Percentiles rank a stretch among this genome's conserved stretches.
Evolutionary conservation across 768 basidiomycete genomes (phyloP).

Genomic region (Clitopilus hobsonii): DNA sequence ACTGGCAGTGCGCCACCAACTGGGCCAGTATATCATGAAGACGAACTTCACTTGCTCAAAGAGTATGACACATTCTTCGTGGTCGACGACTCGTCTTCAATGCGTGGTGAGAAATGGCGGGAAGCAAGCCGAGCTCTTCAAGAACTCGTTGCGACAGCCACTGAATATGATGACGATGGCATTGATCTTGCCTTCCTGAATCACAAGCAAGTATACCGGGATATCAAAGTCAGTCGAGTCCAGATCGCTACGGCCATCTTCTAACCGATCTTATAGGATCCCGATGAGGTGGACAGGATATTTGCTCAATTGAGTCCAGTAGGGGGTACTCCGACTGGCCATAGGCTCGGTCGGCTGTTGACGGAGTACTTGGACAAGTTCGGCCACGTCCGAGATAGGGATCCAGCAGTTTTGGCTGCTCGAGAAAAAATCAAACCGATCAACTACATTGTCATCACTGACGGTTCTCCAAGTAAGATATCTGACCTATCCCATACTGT

Average conservation of each 20-base stretch:
- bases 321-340: conserved; percentile 42
- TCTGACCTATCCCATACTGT: not conserved
- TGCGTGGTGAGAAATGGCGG: conserved; percentile 43
- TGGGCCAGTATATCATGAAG: conserved; percentile 9
- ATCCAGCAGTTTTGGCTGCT: conserved; percentile 9
- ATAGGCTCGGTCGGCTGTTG: conserved; percentile 27
- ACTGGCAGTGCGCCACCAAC: not conserved
- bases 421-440: conserved; percentile 43
- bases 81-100: conserved; percentile 59
- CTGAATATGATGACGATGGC: conserved; percentile 50
- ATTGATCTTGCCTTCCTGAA: conserved; percentile 65
- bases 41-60: conserved; percentile 29
- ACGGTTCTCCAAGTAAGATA: conserved; percentile 51
- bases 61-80: conserved; percentile 55
- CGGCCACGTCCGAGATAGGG: conserved; percentile 23
- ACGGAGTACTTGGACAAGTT: conserved; percentile 21
- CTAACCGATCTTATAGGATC: conserved; percentile 25
- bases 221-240: conserved; percentile 39
- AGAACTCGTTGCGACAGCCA: conserved; percentile 42
- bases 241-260: too few relatives aligned
- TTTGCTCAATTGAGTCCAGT: conserved; percentile 39
- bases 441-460: conserved; percentile 59
- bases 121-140: conserved; percentile 47
- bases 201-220: conserved; percentile 20
- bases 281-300: conserved; percentile 28